Conservation (phyloP, 192 early-diverging fungal genomes). For the Pilobolus umbonatus region DNA sequence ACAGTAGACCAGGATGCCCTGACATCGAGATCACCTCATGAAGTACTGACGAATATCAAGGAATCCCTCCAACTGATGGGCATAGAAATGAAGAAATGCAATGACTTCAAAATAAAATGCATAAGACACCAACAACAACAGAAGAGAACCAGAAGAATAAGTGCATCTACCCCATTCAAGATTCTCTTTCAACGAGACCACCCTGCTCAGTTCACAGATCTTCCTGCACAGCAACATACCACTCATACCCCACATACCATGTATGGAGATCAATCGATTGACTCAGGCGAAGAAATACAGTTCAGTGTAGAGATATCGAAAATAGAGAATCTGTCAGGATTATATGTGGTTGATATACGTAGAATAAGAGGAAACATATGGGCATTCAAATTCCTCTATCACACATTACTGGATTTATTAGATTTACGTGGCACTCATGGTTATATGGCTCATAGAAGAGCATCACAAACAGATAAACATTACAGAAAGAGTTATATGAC, state of each 20-base stretch:
- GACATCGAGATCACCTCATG: constrained; percentile 61
- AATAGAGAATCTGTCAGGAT: constrained; percentile 80
- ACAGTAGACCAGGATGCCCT: constrained; percentile 67
- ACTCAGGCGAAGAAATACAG: constrained; percentile 76
- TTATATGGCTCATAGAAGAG: constrained; percentile 9
- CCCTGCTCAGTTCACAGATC: not conserved
- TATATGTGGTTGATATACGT: constrained; percentile 71
- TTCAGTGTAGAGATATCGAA: constrained; percentile 86
- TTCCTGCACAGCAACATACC: not conserved
- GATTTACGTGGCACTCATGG: constrained; percentile 43
- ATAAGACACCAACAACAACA: constrained; percentile 40
- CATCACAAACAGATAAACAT: not conserved
- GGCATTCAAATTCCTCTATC: constrained; percentile 77
- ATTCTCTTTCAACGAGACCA: not conserved
- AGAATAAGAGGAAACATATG: constrained; percentile 70
- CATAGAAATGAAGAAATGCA: constrained; percentile 46
- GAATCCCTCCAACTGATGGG: constrained; percentile 49
- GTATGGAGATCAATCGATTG: constrained; percentile 50
- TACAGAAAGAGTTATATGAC: constrained; percentile 12
- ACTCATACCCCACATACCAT: constrained; percentile 11
- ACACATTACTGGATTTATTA: constrained; percentile 48
- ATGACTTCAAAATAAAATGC: constrained; percentile 56
- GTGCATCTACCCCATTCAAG: constrained; percentile 5
- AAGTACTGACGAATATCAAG: constrained; percentile 64
- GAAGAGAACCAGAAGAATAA: constrained; percentile 17